Evolutionary conservation across 495 filamentous ascomycete species (phyloP).

Genomic region (Neurospora hispaniola): DNA sequence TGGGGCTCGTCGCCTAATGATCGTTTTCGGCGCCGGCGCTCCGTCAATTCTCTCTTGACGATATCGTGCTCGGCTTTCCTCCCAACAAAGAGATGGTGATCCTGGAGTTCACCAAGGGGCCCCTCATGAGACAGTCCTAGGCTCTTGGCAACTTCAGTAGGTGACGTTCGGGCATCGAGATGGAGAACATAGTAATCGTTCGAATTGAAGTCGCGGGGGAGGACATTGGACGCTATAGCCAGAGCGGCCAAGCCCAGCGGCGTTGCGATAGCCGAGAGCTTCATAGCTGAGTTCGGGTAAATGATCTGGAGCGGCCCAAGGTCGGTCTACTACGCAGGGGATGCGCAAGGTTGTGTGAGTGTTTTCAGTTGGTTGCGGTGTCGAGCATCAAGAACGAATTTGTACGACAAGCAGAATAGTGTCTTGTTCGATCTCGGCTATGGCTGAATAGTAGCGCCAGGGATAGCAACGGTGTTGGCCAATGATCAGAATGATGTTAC

Average conservation of each 20-base stretch:
- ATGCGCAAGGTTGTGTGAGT: background rate
- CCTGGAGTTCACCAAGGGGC: conserved; percentile 62
- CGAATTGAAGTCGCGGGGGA: conserved; percentile 46
- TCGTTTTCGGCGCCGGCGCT: conserved; percentile 51
- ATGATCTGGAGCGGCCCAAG: background rate
- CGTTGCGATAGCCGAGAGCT: conserved; percentile 20
- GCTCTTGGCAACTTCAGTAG: conserved; percentile 57
- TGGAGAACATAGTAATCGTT: conserved; percentile 90
- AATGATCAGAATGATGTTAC: background rate
- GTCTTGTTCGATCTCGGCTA: background rate
- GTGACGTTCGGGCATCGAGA: conserved; percentile 53
- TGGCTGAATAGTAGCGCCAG: background rate
- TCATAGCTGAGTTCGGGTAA: conserved; percentile 26
- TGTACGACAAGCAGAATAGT: background rate
- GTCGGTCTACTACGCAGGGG: background rate
- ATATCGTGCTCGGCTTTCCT: conserved; percentile 53
- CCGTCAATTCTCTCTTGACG: conserved; percentile 45
- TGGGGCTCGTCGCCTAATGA: conserved; percentile 32
- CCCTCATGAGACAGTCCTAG: conserved; percentile 79
- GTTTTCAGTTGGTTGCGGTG: background rate
- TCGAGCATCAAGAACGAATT: background rate
- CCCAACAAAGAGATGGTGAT: conserved; percentile 79
- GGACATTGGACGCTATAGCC: conserved; percentile 26
- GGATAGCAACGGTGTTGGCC: background rate
- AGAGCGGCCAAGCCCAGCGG: conserved; percentile 33